Evolutionary conservation across 768 basidiomycete species (phyloP).

Genomic region (Mycena crocata): DNA sequence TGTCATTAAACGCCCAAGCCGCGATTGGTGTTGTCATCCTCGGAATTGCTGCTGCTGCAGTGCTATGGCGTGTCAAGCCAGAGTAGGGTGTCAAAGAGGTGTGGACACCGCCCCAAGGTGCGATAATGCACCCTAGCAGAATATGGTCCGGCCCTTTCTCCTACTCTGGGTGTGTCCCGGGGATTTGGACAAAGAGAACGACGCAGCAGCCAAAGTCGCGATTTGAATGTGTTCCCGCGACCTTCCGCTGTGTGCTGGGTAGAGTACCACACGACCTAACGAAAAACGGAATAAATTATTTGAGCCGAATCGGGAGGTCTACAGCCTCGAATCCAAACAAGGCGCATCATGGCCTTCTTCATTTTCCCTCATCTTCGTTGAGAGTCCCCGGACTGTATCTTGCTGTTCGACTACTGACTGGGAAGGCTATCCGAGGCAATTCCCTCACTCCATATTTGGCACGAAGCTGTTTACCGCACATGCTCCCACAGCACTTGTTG

Average conservation of each 20-base stretch:
- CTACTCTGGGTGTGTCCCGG: not conserved
- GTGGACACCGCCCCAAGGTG: not conserved
- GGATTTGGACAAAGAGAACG: not conserved
- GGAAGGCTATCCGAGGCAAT: not conserved
- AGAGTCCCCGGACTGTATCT: not conserved
- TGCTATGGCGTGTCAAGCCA: slow-evolving; percentile 74
- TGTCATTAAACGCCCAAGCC: slow-evolving; percentile 56
- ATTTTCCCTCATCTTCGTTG: too few relatives aligned
- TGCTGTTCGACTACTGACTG: not conserved
- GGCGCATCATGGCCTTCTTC: not conserved
- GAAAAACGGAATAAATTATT: slow-evolving; percentile 17
- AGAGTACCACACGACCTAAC: not conserved
- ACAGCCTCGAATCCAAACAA: not conserved
- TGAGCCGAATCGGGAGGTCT: not conserved
- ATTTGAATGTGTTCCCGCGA: not conserved
- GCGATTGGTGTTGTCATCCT: slow-evolving; percentile 74
- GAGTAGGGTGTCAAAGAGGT: not conserved
- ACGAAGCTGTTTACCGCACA: not conserved
- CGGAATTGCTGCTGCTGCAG: slow-evolving; percentile 76
- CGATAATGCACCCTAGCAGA: not conserved
- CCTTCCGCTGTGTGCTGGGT: not conserved
- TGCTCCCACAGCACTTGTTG: not conserved
- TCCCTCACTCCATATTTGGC: not conserved
- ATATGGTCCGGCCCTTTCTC: not conserved
- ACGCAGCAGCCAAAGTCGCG: not conserved